Evolutionary conservation across 495 filamentous ascomycete species (phyloP), one percentile per base, ranked within the genome.

Genomic region (Hypoxylon lenormandii): DNA sequence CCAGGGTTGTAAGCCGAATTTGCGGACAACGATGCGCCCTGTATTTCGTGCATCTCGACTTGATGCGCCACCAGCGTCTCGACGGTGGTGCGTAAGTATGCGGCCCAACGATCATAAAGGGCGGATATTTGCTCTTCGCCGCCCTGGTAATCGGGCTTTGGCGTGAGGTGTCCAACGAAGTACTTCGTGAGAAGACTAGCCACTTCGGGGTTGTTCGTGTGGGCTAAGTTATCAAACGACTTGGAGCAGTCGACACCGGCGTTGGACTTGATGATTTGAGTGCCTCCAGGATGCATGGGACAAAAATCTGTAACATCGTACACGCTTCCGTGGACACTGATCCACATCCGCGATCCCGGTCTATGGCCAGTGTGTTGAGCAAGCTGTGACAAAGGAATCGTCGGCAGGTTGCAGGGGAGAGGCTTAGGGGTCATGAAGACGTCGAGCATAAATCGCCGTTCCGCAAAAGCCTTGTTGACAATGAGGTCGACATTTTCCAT

Each of bases 381-480:
- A 19, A 85, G 80, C 63, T 81, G 77, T n/a, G 81, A 83, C 8
- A 85, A 59, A 7, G 80, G 76, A 49, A 84, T 80, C 0, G 80
- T 79, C 13, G 82, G 80, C 18, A 80, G 66, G 46, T 83, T 81
- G 70, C 78, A 82, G 10, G 81, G 79, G 40, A 85, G 77, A 2
- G 81, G 78, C 63, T 79, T 80, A 5, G 82, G 83, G 12, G 82
- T 83, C 83, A 85, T 85, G 71, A 84, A 85, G 52, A 85, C 82
- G 56, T 85, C 82, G 1, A 85, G 75, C 83, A 85, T 85, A 59
- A 85, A 81, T 33, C 82, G 75, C 0, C 83, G 76, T 66, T 85
- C 83, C 0, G 83, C 82, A 57, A 85, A 84, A 6, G 82, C 82
- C 55, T 79, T 81, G 57, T 80, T 83, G 52, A 84, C 61, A 11